Percentiles rank a stretch among this genome's conserved stretches.
phyloP scores from a whole-genome alignment of 352 stramenopile genomes.

The Phytophthora syringae region DNA sequence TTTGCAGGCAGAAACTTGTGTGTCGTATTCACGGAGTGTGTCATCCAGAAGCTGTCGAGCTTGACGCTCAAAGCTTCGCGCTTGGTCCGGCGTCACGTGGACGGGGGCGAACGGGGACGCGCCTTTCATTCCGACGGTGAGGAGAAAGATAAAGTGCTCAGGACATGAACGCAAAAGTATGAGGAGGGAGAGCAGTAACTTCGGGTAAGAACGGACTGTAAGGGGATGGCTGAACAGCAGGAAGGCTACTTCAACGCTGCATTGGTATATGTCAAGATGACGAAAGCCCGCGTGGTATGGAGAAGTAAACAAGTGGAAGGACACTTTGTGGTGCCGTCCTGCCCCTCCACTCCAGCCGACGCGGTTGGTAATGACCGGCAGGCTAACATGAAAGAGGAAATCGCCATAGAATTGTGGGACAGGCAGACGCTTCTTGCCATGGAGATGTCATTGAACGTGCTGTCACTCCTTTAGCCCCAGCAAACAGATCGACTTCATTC shows the following conservation, averaged over 20 bases:
- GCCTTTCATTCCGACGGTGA: conserved; percentile 23
- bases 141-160: conserved; percentile 10
- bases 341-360: not conserved
- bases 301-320: not conserved
- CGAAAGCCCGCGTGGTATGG: not conserved
- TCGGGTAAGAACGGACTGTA: conserved; percentile 16
- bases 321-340: not conserved
- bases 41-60: conserved; percentile 30
- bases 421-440: no score
- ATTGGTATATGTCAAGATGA: not conserved
- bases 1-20: conserved; percentile 13
- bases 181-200: not conserved
- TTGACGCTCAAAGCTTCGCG: conserved; percentile 25
- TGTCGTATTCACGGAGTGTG: conserved; percentile 29
- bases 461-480: no score
- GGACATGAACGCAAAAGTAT: not conserved
- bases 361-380: not conserved
- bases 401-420: no score
- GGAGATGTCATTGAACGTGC: no score
- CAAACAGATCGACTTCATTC: no score
- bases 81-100: conserved; percentile 26
- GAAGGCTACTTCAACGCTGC: not conserved
- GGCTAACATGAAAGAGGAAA: no score
- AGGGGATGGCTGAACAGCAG: conserved; percentile 4
- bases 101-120: conserved; percentile 27